Evolutionary conservation across 2,329 filamentous ascomycete species (phyloP).

Genomic region (Xylaria sp.): DNA sequence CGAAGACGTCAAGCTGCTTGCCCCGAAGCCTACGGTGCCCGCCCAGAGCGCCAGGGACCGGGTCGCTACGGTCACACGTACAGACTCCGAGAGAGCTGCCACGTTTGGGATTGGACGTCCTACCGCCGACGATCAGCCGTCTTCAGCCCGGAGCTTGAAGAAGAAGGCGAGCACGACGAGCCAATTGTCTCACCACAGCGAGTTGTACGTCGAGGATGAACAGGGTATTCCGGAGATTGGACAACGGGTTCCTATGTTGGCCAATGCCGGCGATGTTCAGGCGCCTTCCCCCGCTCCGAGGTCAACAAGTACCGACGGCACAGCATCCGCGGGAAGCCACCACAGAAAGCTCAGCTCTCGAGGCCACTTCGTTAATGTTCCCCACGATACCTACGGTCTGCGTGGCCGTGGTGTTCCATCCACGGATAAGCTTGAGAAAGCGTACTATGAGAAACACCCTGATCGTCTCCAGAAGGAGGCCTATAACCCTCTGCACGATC

Average conservation of each 20-base stretch:
- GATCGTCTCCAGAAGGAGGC: constrained; percentile 77
- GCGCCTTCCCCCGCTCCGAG: constrained; percentile 79
- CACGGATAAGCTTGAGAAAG: constrained; percentile 83
- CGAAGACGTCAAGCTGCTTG: constrained; percentile 82
- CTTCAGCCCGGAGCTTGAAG: constrained; percentile 57
- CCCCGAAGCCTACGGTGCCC: constrained; percentile 84
- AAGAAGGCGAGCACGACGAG: constrained; percentile 63
- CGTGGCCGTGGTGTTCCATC: constrained; percentile 81
- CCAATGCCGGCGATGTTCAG: constrained; percentile 91
- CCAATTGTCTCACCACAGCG: constrained; percentile 52
- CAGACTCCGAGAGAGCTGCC: constrained; percentile 84
- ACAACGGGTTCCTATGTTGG: constrained; percentile 90
- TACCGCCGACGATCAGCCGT: constrained; percentile 55
- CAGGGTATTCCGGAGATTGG: constrained; percentile 93
- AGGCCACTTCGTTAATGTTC: constrained; percentile 64
- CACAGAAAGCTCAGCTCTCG: constrained; percentile 72
- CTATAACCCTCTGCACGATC: constrained; percentile 57
- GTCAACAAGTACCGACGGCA: constrained; percentile 41
- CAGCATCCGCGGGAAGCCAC: constrained; percentile 54
- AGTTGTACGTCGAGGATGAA: constrained; percentile 67
- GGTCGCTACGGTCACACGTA: constrained; percentile 83
- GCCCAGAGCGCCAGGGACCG: constrained; percentile 79
- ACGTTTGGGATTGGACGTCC: constrained; percentile 80
- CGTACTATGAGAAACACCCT: constrained; percentile 91
- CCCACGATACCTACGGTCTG: constrained; percentile 89